Evolutionary conservation across 257 asterid genomes (phyloP).

Genomic region (Salvia hispanica): DNA sequence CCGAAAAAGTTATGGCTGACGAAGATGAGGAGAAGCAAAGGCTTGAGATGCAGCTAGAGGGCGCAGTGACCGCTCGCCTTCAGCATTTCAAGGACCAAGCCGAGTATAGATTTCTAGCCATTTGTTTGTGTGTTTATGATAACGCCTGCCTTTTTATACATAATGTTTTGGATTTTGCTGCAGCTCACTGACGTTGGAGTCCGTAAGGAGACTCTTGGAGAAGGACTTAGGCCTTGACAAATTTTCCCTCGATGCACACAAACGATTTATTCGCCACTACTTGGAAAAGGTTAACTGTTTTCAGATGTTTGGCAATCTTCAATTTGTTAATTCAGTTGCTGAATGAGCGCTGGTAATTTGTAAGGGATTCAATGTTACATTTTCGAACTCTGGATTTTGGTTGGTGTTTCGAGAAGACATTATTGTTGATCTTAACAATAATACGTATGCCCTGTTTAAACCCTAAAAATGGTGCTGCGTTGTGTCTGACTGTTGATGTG

Average conservation of each 20-base stretch:
- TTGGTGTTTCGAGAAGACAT: neutral
- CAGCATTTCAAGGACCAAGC: conserved; percentile 72
- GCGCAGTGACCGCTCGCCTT: conserved; percentile 59
- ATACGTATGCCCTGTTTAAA: neutral
- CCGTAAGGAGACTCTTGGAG: conserved; percentile 80
- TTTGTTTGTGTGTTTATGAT: neutral
- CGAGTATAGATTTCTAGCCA: conserved; percentile 36
- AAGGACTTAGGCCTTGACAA: conserved; percentile 74
- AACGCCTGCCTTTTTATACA: neutral
- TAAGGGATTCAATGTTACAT: neutral
- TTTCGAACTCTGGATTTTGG: conserved; percentile 2
- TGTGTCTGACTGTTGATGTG: neutral
- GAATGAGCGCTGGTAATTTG: neutral
- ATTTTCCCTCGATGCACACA: conserved; percentile 74
- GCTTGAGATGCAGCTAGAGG: conserved; percentile 50
- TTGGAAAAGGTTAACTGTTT: conserved; percentile 57
- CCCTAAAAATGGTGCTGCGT: neutral
- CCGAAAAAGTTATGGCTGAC: conserved; percentile 32
- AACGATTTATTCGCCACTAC: conserved; percentile 58
- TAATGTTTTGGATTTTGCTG: conserved; percentile 18
- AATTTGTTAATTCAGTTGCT: neutral
- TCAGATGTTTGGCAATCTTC: neutral
- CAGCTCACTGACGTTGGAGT: conserved; percentile 72
- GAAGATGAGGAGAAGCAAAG: conserved; percentile 42
- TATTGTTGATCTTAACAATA: neutral